phyloP scores from a whole-genome alignment of 2,329 filamentous ascomycete genomes.

The Chlorencoelia australis region DNA sequence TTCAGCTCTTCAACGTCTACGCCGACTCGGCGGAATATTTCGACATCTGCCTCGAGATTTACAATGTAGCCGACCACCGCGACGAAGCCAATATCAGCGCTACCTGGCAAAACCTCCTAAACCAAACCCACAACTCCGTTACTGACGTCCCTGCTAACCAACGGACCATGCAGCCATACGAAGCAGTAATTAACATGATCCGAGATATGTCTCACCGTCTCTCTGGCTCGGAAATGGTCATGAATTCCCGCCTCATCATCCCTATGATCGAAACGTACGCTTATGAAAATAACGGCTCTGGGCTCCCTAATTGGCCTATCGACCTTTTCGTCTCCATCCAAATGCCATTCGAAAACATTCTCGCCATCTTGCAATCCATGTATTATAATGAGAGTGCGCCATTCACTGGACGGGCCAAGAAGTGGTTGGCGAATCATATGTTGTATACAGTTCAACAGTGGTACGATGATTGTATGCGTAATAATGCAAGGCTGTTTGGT shows the following conservation, averaged over 20 bases:
- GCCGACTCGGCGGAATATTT: conserved; percentile 88
- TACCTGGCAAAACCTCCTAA: conserved; percentile 77
- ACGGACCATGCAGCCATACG: conserved; percentile 50
- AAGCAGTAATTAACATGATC: conserved; percentile 54
- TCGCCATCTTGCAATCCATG: conserved; percentile 53
- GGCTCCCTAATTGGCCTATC: conserved; percentile 33
- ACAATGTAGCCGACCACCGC: conserved; percentile 82
- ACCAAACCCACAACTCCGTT: conserved; percentile 48
- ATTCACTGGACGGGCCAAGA: conserved; percentile 47
- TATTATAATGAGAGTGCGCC: conserved; percentile 59
- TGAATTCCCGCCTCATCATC: conserved; percentile 51
- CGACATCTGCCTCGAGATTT: conserved; percentile 87
- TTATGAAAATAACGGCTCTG: conserved; percentile 44
- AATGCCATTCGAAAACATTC: conserved; percentile 49
- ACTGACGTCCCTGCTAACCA: conserved; percentile 29
- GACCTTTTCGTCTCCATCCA: conserved; percentile 56
- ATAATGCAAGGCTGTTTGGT: conserved; percentile 46
- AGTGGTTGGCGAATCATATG: conserved; percentile 49
- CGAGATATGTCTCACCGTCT: conserved; percentile 56
- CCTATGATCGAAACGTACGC: conserved; percentile 55
- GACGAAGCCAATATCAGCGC: conserved; percentile 73
- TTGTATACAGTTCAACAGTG: conserved; percentile 51
- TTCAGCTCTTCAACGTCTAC: conserved; percentile 81
- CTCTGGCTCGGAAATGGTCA: conserved; percentile 55
- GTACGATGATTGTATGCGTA: conserved; percentile 45